Conservation (phyloP, 1,284 basidiomycete species). For the Marasmius fiardii region DNA sequence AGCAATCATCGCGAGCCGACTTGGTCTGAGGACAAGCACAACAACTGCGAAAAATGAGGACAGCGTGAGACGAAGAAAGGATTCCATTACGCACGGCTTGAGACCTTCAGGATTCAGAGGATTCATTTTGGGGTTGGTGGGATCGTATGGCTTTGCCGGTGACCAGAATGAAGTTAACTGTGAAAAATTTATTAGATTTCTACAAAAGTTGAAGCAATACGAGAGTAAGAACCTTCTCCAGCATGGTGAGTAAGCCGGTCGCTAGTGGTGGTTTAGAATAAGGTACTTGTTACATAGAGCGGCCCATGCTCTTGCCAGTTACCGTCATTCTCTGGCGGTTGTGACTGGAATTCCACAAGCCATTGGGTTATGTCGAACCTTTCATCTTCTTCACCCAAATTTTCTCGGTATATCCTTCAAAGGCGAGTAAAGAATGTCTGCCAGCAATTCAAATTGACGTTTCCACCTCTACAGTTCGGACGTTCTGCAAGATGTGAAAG, state of each 20-base stretch:
- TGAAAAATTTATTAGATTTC: neutral
- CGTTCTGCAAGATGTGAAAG: conserved; percentile 66
- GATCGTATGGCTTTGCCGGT: conserved; percentile 48
- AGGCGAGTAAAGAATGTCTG: conserved; percentile 25
- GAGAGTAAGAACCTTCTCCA: neutral
- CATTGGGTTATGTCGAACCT: neutral
- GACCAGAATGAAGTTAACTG: conserved; percentile 43
- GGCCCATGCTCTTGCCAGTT: neutral
- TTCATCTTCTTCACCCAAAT: neutral
- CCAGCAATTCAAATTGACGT: neutral
- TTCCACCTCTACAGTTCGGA: conserved; percentile 50
- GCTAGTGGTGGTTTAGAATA: neutral
- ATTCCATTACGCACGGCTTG: conserved; percentile 73
- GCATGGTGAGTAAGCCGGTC: neutral
- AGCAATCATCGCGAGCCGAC: conserved; percentile 88
- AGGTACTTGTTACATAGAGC: neutral
- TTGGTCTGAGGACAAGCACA: conserved; percentile 97
- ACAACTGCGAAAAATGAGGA: conserved; percentile 51
- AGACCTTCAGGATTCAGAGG: conserved; percentile 87
- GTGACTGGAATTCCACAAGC: neutral
- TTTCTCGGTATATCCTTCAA: conserved; percentile 26
- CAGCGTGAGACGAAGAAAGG: neutral
- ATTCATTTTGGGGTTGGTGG: conserved; percentile 70
- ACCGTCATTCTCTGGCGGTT: neutral
- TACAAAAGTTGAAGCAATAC: neutral